A percentile compares a stretch with the other conserved stretches of the same genome.
phyloP scores from a whole-genome alignment of 192 early-diverging fungal genomes.

The Jimgerdemannia lactiflua region DNA sequence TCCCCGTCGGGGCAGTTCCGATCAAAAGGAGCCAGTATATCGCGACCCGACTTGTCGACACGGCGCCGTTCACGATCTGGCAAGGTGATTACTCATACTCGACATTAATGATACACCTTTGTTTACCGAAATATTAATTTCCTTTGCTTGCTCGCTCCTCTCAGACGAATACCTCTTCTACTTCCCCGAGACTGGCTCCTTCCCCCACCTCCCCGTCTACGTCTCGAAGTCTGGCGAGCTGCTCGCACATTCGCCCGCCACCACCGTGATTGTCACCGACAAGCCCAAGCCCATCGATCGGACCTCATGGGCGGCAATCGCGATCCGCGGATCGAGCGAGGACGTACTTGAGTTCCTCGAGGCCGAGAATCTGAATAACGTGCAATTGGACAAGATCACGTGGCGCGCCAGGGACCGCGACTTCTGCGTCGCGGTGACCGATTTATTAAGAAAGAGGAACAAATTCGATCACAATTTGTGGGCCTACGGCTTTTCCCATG shows the following conservation, averaged over 20 bases:
- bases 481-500: constrained; percentile 33
- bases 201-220: constrained; percentile 29
- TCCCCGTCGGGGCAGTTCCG: constrained; percentile 39
- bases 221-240: constrained; percentile 17
- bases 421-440: constrained; percentile 24
- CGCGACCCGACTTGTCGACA: constrained; percentile 15
- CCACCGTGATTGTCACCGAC: constrained; percentile 15
- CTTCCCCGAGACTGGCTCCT: constrained; percentile 45
- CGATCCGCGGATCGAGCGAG: constrained; percentile 2
- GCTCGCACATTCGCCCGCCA: constrained; percentile 1
- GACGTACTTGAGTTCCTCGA: constrained; percentile 18
- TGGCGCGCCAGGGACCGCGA: constrained; percentile 15
- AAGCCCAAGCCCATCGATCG: background rate
- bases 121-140: background rate
- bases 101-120: background rate
- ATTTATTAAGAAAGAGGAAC: constrained; percentile 22
- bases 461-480: constrained; percentile 32
- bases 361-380: constrained; percentile 5
- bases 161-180: constrained; percentile 26
- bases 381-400: constrained; percentile 14
- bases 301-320: constrained; percentile 15
- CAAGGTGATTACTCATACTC: constrained; percentile 12
- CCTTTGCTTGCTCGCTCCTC: background rate
- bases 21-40: constrained; percentile 13
- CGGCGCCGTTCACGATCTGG: constrained; percentile 29